Base-by-base conservation (phyloP, 257 asterid species). In the Jaltomata sinuosa region DNA sequence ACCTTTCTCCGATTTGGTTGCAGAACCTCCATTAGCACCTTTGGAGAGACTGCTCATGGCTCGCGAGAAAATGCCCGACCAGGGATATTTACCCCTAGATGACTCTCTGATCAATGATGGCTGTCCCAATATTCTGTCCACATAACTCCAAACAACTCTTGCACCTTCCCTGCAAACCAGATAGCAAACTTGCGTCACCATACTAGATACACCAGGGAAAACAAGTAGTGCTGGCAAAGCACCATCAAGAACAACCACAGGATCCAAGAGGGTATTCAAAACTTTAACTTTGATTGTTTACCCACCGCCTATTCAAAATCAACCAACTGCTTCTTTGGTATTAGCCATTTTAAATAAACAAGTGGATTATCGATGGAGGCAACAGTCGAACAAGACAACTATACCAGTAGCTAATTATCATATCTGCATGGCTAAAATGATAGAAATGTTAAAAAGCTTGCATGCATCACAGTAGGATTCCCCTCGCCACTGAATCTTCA, bases 21-120 rank as follows among this genome's bases (percentile, higher is more conserved):
- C 82, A 49, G 95, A 83, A 82, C 85, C 89, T 85, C 84, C 90
- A 22, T 80, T 87, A 62, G 90, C 88, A 87, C 93, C 88, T 54
- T 25, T 90, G 34, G 90, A 88, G 59, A 94, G 81, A 68, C 81
- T 79, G 71, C 89, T 90, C 92, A 89, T 85, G 80, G 91, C 85
- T 40, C 91, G 95, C 12, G 97, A 89, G 71, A 91, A 87, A 88
- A 89, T 50, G 84, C 99, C 97, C 68, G 98, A 96, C 99, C 99
- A 96, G 12, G 98, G 98, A 89, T 94, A 94, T 85, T 90, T 96
- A 57, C 97, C 99, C 85, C 95, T 90, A 84, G 99, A 96, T 85
- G 99, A 96, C 90, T 96, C 99, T 79, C 99, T 92, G 80, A 96
- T 93, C 81, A 96, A 89, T 84, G 99, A 94, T 87, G 98, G 99